Base-by-base conservation (phyloP, 164 flowering plant genomes). In the Liquidambar formosana region DNA sequence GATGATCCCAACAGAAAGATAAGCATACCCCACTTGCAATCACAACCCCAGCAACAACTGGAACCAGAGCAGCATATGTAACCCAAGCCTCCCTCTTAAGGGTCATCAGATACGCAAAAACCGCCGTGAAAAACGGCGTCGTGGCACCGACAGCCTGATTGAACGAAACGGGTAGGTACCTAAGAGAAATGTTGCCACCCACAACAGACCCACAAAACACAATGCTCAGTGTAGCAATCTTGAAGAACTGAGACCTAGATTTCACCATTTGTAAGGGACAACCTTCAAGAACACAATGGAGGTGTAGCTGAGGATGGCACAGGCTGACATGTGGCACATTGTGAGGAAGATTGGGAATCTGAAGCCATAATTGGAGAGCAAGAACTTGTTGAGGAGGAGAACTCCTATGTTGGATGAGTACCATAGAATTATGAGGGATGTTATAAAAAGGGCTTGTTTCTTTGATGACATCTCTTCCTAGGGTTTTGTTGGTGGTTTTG, bases 111-210 rank as follows among this genome's bases (percentile, higher is more conserved):
- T 85, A 88, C 0, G 96, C 91, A 48, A 90, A 87, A 19, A 90
- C 19, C 3, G 96, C 96, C 8, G 96, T 90, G 76, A 90, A 90
- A 59, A 90, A 88, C 0, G 96, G 96, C 0, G 96, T 88, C 1
- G 96, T 88, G 2, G 96, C 93, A 10, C 93, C 96, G 14, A 90
- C 89, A 18, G 96, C 96, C 80, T 90, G 96, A 61, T 90, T 90
- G 44, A 90, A 90, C 1, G 93, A 88, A 4, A 90, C 96, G 41
- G 96, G 88, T 3, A 90, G 81, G 57, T 79, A 90, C 60, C 86
- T 77, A 19, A 90, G 80, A 2, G 95, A 90, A 33, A 90, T 75
- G 33, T 90, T 90, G 10, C 93, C 96, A 19, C 96, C 91, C 4
- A 90, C 96, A 41, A 90, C 93, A 23, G 93, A 88, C 49, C 51